Conservation (phyloP, 257 asterid genomes). For the Lithospermum erythrorhizon region DNA sequence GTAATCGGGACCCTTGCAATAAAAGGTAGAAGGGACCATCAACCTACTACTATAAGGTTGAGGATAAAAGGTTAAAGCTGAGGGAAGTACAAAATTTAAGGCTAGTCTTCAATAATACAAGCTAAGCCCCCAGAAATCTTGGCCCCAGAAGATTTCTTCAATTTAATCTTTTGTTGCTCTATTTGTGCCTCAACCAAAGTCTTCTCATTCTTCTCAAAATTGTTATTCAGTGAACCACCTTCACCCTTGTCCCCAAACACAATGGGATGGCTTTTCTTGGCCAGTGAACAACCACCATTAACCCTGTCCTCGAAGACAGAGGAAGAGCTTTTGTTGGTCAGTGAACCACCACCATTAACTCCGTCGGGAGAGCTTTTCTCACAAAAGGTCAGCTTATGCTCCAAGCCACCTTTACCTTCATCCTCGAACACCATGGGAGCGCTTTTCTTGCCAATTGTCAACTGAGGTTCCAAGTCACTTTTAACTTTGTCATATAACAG, state of each 20-base stretch:
- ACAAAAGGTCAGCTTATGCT: too few relatives aligned
- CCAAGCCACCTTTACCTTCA: constrained; percentile 1
- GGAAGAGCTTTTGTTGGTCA: constrained; percentile 12
- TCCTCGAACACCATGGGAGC: constrained; percentile 12
- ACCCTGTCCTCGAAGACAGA: constrained; percentile 11
- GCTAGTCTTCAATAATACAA: constrained; percentile 44
- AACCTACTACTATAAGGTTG: background rate
- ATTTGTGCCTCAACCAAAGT: constrained; percentile 17
- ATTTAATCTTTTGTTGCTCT: constrained; percentile 41
- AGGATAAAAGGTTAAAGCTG: background rate
- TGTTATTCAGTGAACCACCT: constrained; percentile 13
- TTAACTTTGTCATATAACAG: constrained; percentile 11
- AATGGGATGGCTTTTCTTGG: constrained; percentile 10
- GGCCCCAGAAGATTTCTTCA: constrained; percentile 23
- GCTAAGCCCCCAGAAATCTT: constrained; percentile 66
- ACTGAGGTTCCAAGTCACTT: constrained; percentile 8
- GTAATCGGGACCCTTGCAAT: background rate
- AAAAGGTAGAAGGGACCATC: background rate
- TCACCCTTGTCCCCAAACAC: constrained; percentile 11
- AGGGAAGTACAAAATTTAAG: constrained; percentile 23
- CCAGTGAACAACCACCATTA: too few relatives aligned
- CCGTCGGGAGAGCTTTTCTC: too few relatives aligned
- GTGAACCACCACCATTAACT: too few relatives aligned
- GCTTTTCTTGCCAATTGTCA: constrained; percentile 16
- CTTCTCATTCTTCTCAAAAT: constrained; percentile 12